These are phyloP conservation scores for Malassezia sp. DNA, from an alignment of 1,284 basidiomycete species.

Conservation along the genomic window DNA sequence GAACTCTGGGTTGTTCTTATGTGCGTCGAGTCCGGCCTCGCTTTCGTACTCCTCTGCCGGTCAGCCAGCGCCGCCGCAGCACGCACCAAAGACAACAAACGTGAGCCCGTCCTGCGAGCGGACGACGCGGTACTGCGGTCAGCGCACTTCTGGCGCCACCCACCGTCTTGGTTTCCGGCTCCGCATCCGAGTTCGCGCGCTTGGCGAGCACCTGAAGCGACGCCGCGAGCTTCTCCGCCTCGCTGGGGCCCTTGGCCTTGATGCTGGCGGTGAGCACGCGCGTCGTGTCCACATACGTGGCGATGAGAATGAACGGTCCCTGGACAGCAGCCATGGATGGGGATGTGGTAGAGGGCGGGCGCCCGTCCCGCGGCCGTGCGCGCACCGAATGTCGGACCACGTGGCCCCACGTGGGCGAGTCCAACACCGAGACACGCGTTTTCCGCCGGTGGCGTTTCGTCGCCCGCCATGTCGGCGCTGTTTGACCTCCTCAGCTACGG, in stretches of 20 bases:
- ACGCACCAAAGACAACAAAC: conserved; percentile 9
- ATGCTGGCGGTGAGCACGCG: conserved; percentile 3
- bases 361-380: not conserved
- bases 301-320: conserved; percentile 16
- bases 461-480: conserved; percentile 13
- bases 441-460: no score
- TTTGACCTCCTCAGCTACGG: conserved; percentile 14
- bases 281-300: conserved; percentile 7
- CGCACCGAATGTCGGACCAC: not conserved
- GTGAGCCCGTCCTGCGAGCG: conserved; percentile 6
- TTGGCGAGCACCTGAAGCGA: conserved; percentile 1
- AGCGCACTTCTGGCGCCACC: not conserved
- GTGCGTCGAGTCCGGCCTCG: conserved; percentile 9
- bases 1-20: conserved; percentile 8
- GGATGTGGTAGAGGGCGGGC: not conserved
- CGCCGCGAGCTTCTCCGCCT: conserved; percentile 7
- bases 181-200: conserved; percentile 12
- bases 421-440: not conserved
- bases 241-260: conserved; percentile 7
- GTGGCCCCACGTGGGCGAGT: not conserved
- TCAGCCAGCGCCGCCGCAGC: not conserved
- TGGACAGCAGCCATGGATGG: conserved; percentile 9
- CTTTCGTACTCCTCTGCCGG: conserved; percentile 11
- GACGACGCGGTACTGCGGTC: conserved; percentile 12
- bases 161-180: conserved; percentile 17